These are phyloP conservation scores for Furcasterigmium sp. DNA, from an alignment of 2,329 filamentous ascomycete species.

Conservation along the genomic window DNA sequence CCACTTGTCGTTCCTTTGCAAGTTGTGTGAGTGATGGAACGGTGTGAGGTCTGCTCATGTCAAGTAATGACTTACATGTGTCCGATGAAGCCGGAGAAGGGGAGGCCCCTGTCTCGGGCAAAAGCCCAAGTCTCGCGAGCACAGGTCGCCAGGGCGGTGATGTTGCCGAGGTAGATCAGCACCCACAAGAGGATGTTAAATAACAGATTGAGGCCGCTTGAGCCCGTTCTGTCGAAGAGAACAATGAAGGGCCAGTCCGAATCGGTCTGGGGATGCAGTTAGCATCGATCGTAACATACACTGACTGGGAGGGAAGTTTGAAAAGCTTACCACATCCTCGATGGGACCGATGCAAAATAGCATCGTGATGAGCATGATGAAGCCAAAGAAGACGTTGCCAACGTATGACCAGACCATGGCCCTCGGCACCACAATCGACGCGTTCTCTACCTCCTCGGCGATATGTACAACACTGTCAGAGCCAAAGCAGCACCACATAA, in stretches of 20 bases:
- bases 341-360: conserved; percentile 16
- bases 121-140: conserved; percentile 3
- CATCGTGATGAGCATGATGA: conserved; percentile 16
- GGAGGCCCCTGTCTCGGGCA: conserved; percentile 6
- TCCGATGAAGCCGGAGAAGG: conserved; percentile 10
- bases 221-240: conserved; percentile 2
- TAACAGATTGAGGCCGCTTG: neutral
- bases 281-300: too few relatives aligned
- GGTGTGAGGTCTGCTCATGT: neutral
- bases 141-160: conserved; percentile 2
- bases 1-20: conserved; percentile 6
- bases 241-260: conserved; percentile 3
- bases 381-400: conserved; percentile 13
- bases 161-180: conserved; percentile 3
- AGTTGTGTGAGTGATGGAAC: too few relatives aligned
- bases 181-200: conserved; percentile 2
- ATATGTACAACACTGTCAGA: conserved; percentile 13
- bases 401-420: conserved; percentile 13
- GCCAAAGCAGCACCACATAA: conserved; percentile 6
- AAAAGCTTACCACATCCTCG: neutral
- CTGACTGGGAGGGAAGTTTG: neutral
- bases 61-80: neutral
- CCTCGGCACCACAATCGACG: conserved; percentile 12
- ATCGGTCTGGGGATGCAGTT: neutral
- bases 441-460: conserved; percentile 14